Base-by-base conservation (phyloP, 305 asterid species). In the Fraxinus sp. region DNA sequence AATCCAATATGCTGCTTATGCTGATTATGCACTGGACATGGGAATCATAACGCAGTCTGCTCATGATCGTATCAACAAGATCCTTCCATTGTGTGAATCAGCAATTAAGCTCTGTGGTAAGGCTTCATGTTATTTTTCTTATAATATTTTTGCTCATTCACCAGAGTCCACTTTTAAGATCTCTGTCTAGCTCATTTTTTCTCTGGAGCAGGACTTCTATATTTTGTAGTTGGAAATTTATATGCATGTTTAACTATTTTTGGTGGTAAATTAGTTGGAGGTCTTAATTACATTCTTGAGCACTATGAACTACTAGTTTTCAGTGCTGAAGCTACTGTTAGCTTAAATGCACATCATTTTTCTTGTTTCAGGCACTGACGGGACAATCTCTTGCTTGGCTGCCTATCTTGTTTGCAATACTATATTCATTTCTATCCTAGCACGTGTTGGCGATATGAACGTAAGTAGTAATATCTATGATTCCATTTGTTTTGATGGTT, bases 61-160 rank as follows among this genome's bases (percentile, higher is more conserved):
- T 83, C 94, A 94, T 84, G 91, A 90, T 52, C 94, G 90, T 80
- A 91, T 94, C 89, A 95, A 93, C 86, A 92, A 84, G 89, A 90
- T 91, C 86, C 91, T 93, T 87, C 99, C 99, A 35, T 87, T 92
- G 75, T 96, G 99, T 90, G 92, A 94, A 85, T 36, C 92, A 36
- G 95, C 96, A 46, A 85, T 94, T 85, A 96, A 94, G 89, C 94
- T 96, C 77, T 96, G 99, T 37, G 99, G 99, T 96, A 92, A 89
- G 9, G 11, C 24, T 71, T 26, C 28, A 28, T 32, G 10, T 41
- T 32, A 71, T 36, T 87, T 20, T 78, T 75, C 22, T 35, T 30
- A 11, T 81, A 13, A 70, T 28, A 33, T 59, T 30, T 30, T 70
- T 30, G 14, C 41, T 30, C 22, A 13, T 70, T 66, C 75, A 30